Evolutionary conservation across 371 early-diverging fungal genomes (phyloP).

Genomic region (Globomyces sp.): DNA sequence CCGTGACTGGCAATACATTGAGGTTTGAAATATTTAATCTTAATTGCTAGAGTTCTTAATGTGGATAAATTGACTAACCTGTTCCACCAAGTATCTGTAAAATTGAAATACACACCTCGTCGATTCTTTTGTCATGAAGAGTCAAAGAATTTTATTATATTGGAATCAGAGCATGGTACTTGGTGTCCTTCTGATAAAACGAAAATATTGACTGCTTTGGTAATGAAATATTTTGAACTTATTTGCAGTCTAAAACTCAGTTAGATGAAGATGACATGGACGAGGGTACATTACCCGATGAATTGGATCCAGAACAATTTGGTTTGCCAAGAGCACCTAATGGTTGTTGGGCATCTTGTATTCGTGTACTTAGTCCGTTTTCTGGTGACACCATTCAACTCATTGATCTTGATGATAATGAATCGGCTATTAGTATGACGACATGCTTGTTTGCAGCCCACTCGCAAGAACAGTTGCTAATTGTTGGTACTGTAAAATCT

Average conservation of each 20-base stretch:
- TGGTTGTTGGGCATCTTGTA: conserved; percentile 88
- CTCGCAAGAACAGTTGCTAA: conserved; percentile 63
- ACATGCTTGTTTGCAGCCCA: conserved; percentile 64
- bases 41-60: conserved; percentile 57
- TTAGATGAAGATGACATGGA: conserved; percentile 5
- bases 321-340: conserved; percentile 66
- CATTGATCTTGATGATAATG: conserved; percentile 80
- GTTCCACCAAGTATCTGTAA: conserved; percentile 82
- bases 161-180: conserved; percentile 84
- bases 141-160: conserved; percentile 78
- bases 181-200: conserved; percentile 50
- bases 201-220: conserved; percentile 6
- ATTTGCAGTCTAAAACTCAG: conserved; percentile 13
- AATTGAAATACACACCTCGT: conserved; percentile 88
- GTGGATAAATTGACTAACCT: conserved; percentile 80
- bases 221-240: not conserved
- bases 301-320: conserved; percentile 67
- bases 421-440: conserved; percentile 83
- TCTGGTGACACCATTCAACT: conserved; percentile 68
- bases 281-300: conserved; percentile 28
- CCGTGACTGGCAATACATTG: conserved; percentile 81
- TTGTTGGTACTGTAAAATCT: conserved; percentile 84
- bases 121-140: conserved; percentile 69
- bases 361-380: conserved; percentile 79
- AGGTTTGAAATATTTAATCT: conserved; percentile 5